These are phyloP conservation scores for Chloris gayana DNA, from an alignment of 176 grass and related monocot genomes.

Conservation along the genomic window DNA sequence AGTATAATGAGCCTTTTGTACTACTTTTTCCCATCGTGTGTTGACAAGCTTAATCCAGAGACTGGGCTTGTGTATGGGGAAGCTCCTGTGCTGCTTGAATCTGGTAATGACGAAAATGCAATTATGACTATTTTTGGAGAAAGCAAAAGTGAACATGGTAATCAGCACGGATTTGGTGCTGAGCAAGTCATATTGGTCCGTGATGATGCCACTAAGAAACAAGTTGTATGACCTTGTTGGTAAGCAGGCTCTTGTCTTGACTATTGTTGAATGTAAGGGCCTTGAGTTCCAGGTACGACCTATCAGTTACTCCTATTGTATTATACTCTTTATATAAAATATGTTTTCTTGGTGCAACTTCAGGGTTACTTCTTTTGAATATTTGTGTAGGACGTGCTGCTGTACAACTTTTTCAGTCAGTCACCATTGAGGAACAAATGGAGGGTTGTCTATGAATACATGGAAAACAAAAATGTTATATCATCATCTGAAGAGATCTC, in stretches of 20 bases:
- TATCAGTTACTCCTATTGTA: neutral
- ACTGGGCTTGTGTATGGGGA: conserved; percentile 80
- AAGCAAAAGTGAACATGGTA: conserved; percentile 24
- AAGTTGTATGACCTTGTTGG: conserved; percentile 66
- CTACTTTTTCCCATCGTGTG: conserved; percentile 69
- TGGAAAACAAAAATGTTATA: conserved; percentile 52
- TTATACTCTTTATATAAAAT: conserved; percentile 6
- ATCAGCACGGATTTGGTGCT: conserved; percentile 69
- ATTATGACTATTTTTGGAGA: conserved; percentile 85
- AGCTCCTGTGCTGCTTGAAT: conserved; percentile 80
- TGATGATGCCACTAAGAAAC: conserved; percentile 68
- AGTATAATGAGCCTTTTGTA: conserved; percentile 84
- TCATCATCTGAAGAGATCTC: conserved; percentile 39
- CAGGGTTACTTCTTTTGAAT: conserved; percentile 4
- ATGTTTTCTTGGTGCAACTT: neutral
- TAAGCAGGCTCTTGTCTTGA: conserved; percentile 79
- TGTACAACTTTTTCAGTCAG: conserved; percentile 84
- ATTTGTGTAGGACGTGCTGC: conserved; percentile 71
- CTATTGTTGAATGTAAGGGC: conserved; percentile 93
- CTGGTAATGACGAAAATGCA: conserved; percentile 73
- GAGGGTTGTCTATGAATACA: conserved; percentile 83
- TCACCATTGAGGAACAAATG: conserved; percentile 77
- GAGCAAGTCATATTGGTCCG: conserved; percentile 90
- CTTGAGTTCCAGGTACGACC: conserved; percentile 86
- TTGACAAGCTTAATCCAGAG: conserved; percentile 79